Evolutionary conservation across 169 alveolate genomes (phyloP).

Genomic region (Cryptosporidium viatorum): DNA sequence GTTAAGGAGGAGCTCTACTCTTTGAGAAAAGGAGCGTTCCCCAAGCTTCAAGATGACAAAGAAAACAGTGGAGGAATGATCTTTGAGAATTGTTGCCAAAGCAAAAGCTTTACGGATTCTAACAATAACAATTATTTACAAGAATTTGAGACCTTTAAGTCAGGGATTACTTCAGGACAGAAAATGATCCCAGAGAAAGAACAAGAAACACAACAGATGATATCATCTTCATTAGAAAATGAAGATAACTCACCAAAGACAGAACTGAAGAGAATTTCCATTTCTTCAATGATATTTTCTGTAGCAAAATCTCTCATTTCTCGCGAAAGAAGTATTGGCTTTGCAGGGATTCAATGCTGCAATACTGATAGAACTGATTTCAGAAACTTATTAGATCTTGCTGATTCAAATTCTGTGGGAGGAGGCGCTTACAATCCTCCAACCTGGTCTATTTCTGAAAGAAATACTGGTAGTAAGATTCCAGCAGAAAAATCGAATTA

Average conservation of each 20-base stretch:
- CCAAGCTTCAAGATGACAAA: not conserved
- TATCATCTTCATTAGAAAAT: not conserved
- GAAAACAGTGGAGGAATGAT: slow-evolving; percentile 3
- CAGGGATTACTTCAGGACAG: not conserved
- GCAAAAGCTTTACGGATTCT: not conserved
- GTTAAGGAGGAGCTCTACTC: slow-evolving; percentile 36
- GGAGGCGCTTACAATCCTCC: slow-evolving; percentile 8
- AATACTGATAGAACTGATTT: slow-evolving; percentile 57
- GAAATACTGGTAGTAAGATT: no score
- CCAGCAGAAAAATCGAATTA: not conserved
- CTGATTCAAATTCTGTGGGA: slow-evolving; percentile 8
- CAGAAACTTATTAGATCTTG: slow-evolving; percentile 65
- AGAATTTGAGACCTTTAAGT: not conserved
- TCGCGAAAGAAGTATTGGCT: not conserved
- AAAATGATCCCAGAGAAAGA: not conserved
- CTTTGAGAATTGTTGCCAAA: slow-evolving; percentile 5
- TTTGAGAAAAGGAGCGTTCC: slow-evolving; percentile 21
- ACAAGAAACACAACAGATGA: not conserved
- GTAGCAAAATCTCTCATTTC: slow-evolving; percentile 5
- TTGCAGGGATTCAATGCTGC: slow-evolving; percentile 53
- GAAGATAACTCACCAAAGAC: not conserved
- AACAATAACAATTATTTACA: not conserved
- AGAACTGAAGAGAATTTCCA: not conserved
- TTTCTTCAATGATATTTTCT: slow-evolving; percentile 17
- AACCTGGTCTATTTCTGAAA: slow-evolving; percentile 8